Percentiles rank a stretch among this genome's conserved stretches.
Evolutionary conservation across 306 rosid species (phyloP).

Genomic region (Morella rubra): DNA sequence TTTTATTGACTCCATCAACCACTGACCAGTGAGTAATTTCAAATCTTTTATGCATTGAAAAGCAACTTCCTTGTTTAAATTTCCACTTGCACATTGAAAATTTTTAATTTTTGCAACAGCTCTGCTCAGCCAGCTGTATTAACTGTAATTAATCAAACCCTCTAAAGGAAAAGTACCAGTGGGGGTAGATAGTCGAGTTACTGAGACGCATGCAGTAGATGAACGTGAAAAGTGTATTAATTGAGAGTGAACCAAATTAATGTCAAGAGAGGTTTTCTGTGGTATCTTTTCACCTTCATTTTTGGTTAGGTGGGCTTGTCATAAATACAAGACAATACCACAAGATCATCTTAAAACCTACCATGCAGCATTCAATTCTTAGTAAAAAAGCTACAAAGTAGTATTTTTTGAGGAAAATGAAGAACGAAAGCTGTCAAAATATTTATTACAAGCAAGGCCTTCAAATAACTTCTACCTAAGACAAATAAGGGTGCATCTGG

Average conservation of each 20-base stretch:
- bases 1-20: not conserved
- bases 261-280: not conserved
- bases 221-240: not conserved
- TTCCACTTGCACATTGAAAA: not conserved
- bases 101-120: not conserved
- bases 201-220: not conserved
- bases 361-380: too few species aligned
- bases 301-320: not conserved
- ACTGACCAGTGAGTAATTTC: not conserved
- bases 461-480: too few species aligned
- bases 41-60: not conserved
- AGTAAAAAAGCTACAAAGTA: too few species aligned
- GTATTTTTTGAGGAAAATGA: too few species aligned
- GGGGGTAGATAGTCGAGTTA: slow-evolving; percentile 6
- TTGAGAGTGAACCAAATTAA: not conserved
- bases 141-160: not conserved
- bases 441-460: too few species aligned
- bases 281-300: not conserved
- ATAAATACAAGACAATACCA: too few species aligned
- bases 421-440: too few species aligned
- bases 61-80: not conserved
- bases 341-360: too few species aligned
- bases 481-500: too few species aligned
- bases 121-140: not conserved
- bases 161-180: slow-evolving; percentile 1